phyloP scores from a whole-genome alignment of 305 asterid species.

The Fraxinus sp. region DNA sequence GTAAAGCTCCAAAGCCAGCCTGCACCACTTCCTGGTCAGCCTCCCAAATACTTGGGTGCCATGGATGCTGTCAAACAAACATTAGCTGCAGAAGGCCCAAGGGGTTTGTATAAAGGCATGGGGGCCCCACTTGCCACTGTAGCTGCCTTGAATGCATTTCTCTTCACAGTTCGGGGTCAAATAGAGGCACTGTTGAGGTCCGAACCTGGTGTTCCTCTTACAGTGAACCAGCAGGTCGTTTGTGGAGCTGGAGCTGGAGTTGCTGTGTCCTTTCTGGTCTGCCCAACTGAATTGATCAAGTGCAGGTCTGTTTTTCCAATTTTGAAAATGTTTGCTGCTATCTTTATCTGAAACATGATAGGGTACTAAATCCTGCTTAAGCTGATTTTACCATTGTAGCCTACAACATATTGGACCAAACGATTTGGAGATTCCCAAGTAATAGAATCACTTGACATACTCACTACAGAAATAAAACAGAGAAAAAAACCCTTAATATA shows the following conservation, averaged over 20 bases:
- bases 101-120: conserved; percentile 93
- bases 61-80: conserved; percentile 90
- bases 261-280: conserved; percentile 92
- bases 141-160: conserved; percentile 90
- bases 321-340: neutral
- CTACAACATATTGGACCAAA: neutral
- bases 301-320: conserved; percentile 59
- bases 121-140: conserved; percentile 99
- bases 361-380: neutral
- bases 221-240: conserved; percentile 70
- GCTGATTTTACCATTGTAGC: neutral
- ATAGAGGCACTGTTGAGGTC: conserved; percentile 75
- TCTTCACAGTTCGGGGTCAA: conserved; percentile 89
- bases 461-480: neutral
- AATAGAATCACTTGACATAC: neutral
- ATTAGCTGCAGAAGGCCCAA: conserved; percentile 81
- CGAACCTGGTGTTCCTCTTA: conserved; percentile 69
- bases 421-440: neutral
- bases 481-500: neutral
- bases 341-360: neutral
- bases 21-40: conserved; percentile 76
- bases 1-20: conserved; percentile 98
- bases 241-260: conserved; percentile 95
- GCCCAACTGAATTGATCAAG: conserved; percentile 92
- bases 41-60: conserved; percentile 75